A percentile compares a stretch with the other conserved stretches of the same genome.
These are phyloP conservation scores for Oryza brachyantha DNA, from an alignment of 176 grass and related monocot species.

Conservation along the genomic window DNA sequence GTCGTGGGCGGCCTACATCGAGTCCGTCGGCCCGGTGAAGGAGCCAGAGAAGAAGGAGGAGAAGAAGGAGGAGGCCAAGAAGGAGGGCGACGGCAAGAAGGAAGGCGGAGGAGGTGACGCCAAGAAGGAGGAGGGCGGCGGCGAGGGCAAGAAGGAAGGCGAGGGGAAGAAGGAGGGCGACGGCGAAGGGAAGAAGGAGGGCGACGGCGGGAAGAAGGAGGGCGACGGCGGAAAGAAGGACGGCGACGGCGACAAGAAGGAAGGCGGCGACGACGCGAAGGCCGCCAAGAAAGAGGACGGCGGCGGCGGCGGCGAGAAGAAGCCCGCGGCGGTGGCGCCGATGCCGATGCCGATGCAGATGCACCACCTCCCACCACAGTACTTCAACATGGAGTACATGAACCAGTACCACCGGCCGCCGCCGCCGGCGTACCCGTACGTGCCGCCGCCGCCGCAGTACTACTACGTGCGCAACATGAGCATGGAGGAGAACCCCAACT, in stretches of 20 bases:
- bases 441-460: constrained; percentile 27
- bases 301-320: not conserved
- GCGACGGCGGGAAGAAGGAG: not conserved
- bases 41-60: constrained; percentile 64
- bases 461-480: constrained; percentile 62
- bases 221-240: not conserved
- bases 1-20: constrained; percentile 50
- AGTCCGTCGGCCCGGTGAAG: constrained; percentile 62
- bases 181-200: not conserved
- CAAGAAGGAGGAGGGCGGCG: constrained; percentile 9
- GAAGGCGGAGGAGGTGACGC: not conserved
- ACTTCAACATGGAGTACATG: constrained; percentile 41
- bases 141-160: not conserved
- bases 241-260: not conserved
- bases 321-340: not conserved
- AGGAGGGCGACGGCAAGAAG: constrained; percentile 23
- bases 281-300: not conserved
- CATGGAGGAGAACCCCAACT: constrained; percentile 88
- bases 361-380: constrained; percentile 21
- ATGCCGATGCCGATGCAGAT: not conserved
- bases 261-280: not conserved
- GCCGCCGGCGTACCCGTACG: constrained; percentile 25
- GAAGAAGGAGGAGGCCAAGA: constrained; percentile 7
- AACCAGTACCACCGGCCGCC: constrained; percentile 49
- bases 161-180: not conserved